Conservation (phyloP, 129 eudicot species). For the Heracleum sosnowskyi region DNA sequence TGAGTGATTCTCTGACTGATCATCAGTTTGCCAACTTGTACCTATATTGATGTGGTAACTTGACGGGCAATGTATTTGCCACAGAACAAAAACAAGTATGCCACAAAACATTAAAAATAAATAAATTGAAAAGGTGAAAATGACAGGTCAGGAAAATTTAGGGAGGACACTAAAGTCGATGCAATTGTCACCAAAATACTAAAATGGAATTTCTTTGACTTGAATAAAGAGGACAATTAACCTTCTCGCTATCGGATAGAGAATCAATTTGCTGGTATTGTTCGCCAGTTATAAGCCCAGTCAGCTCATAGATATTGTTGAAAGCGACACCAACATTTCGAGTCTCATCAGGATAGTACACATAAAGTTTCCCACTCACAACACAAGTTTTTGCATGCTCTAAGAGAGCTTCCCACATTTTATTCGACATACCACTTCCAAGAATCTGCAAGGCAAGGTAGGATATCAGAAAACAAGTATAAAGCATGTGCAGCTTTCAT, state of each 20-base stretch:
- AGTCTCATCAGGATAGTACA: conserved; percentile 64
- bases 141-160: too few species aligned
- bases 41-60: background rate
- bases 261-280: conserved; percentile 62
- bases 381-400: conserved; percentile 89
- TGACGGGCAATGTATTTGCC: background rate
- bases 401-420: conserved; percentile 88
- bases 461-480: conserved; percentile 6
- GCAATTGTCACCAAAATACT: background rate
- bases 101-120: background rate
- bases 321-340: conserved; percentile 68
- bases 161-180: background rate
- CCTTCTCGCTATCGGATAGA: conserved; percentile 82
- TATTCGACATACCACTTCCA: conserved; percentile 97
- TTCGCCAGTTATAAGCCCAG: conserved; percentile 73
- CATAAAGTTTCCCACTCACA: conserved; percentile 72
- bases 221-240: conserved; percentile 4
- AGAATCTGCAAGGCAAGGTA: conserved; percentile 41
- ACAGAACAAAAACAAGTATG: background rate
- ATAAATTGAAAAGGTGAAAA: background rate
- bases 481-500: background rate
- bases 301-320: conserved; percentile 75
- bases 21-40: background rate
- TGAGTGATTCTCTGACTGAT: background rate
- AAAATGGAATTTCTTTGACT: background rate